phyloP scores from a whole-genome alignment of 2,329 filamentous ascomycete genomes.

The Alternaria consortialis region DNA sequence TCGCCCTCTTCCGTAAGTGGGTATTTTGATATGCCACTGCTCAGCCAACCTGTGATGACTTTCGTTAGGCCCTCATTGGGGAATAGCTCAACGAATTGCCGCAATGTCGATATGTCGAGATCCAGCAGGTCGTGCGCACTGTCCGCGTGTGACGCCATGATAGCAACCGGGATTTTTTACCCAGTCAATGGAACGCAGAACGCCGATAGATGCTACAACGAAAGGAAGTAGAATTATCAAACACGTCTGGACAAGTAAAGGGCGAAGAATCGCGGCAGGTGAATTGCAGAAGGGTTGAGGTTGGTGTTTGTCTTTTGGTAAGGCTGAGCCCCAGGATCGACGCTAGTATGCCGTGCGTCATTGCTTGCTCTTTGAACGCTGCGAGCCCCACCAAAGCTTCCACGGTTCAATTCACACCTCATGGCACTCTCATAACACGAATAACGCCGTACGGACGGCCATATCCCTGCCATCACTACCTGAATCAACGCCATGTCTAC shows the following conservation, averaged over 20 bases:
- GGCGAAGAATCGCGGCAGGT: not conserved
- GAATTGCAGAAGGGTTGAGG: slow-evolving; percentile 20
- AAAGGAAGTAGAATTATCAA: not conserved
- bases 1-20: slow-evolving; percentile 58
- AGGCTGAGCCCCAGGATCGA: slow-evolving; percentile 35
- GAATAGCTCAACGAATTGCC: slow-evolving; percentile 84
- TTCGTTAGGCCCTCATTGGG: slow-evolving; percentile 83
- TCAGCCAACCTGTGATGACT: slow-evolving; percentile 82
- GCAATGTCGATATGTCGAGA: slow-evolving; percentile 79
- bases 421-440: slow-evolving; percentile 37
- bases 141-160: slow-evolving; percentile 48
- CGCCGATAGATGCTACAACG: slow-evolving; percentile 2
- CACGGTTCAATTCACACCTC: slow-evolving; percentile 8
- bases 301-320: slow-evolving; percentile 37
- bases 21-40: slow-evolving; percentile 85
- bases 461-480: not conserved
- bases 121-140: slow-evolving; percentile 59
- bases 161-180: slow-evolving; percentile 11
- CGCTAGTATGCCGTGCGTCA: slow-evolving; percentile 37
- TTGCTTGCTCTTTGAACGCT: slow-evolving; percentile 26
- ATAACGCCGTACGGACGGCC: slow-evolving; percentile 22
- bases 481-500: slow-evolving; percentile 39
- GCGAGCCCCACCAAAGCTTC: slow-evolving; percentile 20
- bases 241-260: not conserved
- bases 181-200: slow-evolving; percentile 8